These are phyloP conservation scores for Neofusicoccum kwambonambiense DNA, from an alignment of 2,329 filamentous ascomycete genomes.

Conservation along the genomic window DNA sequence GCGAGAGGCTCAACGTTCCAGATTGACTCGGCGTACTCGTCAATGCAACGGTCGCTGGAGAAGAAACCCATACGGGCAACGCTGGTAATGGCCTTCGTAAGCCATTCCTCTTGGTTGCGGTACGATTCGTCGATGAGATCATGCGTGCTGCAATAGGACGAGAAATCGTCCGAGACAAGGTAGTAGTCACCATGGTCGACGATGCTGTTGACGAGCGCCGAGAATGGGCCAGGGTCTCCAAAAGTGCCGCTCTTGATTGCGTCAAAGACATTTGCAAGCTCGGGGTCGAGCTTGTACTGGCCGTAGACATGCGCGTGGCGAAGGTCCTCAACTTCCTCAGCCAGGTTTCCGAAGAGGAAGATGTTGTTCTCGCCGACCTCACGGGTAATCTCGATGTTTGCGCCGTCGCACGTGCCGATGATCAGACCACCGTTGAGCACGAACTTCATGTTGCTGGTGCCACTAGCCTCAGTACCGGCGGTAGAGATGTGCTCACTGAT, in stretches of 20 bases:
- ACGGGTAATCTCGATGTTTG: slow-evolving; percentile 97
- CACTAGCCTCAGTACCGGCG: slow-evolving; percentile 83
- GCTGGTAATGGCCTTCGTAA: slow-evolving; percentile 82
- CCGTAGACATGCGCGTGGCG: slow-evolving; percentile 88
- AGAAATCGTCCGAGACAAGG: slow-evolving; percentile 95
- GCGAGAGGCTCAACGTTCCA: slow-evolving; percentile 90
- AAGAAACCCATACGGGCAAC: slow-evolving; percentile 98
- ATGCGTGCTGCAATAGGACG: slow-evolving; percentile 90
- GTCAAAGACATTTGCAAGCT: slow-evolving; percentile 78
- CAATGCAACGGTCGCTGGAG: slow-evolving; percentile 89
- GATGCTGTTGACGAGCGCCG: slow-evolving; percentile 79
- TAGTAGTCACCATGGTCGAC: slow-evolving; percentile 96
- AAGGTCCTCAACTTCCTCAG: slow-evolving; percentile 95
- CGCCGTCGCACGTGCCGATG: slow-evolving; percentile 96
- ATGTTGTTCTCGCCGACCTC: slow-evolving; percentile 97
- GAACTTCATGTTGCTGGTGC: slow-evolving; percentile 99
- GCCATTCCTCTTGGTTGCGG: slow-evolving; percentile 87
- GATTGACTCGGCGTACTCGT: slow-evolving; percentile 94
- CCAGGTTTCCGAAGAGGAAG: slow-evolving; percentile 94
- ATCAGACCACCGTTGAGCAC: slow-evolving; percentile 95
- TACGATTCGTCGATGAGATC: slow-evolving; percentile 88
- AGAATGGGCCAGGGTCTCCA: slow-evolving; percentile 74
- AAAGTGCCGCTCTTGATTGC: slow-evolving; percentile 79
- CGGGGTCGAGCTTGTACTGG: slow-evolving; percentile 71
- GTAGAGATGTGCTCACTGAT: slow-evolving; percentile 99